phyloP scores from a whole-genome alignment of 2,329 filamentous ascomycete genomes.

The Rhynchosporium graminicola region DNA sequence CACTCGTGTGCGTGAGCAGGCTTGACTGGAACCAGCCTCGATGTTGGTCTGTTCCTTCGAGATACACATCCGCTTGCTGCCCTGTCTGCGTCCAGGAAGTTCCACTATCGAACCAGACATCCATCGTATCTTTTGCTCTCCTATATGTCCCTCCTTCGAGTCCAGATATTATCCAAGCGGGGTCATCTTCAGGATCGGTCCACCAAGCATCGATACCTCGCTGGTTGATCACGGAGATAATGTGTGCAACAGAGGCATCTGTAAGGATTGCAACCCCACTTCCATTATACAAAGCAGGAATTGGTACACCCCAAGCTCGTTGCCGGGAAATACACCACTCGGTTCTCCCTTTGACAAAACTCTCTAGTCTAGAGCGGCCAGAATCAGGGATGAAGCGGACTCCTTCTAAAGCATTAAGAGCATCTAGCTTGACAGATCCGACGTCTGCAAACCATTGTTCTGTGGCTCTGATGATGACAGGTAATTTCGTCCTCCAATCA shows the following conservation, averaged over 20 bases:
- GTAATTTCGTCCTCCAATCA: slow-evolving; percentile 94
- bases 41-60: slow-evolving; percentile 95
- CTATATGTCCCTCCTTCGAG: slow-evolving; percentile 61
- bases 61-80: slow-evolving; percentile 75
- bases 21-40: slow-evolving; percentile 99
- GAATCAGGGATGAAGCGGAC: slow-evolving; percentile 79
- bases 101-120: slow-evolving; percentile 99
- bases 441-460: slow-evolving; percentile 98
- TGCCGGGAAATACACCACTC: slow-evolving; percentile 99
- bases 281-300: slow-evolving; percentile 81
- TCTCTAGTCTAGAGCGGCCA: slow-evolving; percentile 74
- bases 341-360: slow-evolving; percentile 82
- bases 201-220: slow-evolving; percentile 94
- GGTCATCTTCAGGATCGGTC: slow-evolving; percentile 75
- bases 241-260: slow-evolving; percentile 76
- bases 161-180: slow-evolving; percentile 71
- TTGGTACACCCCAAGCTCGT: slow-evolving; percentile 94
- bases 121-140: slow-evolving; percentile 93
- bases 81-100: slow-evolving; percentile 77
- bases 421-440: slow-evolving; percentile 73
- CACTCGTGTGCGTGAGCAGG: slow-evolving; percentile 73
- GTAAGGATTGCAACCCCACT: slow-evolving; percentile 77
- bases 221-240: slow-evolving; percentile 74
- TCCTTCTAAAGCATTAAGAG: slow-evolving; percentile 66
- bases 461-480: slow-evolving; percentile 87